These are phyloP conservation scores for Calycina marina DNA, from an alignment of 2,329 filamentous ascomycete genomes.

Conservation along the genomic window DNA sequence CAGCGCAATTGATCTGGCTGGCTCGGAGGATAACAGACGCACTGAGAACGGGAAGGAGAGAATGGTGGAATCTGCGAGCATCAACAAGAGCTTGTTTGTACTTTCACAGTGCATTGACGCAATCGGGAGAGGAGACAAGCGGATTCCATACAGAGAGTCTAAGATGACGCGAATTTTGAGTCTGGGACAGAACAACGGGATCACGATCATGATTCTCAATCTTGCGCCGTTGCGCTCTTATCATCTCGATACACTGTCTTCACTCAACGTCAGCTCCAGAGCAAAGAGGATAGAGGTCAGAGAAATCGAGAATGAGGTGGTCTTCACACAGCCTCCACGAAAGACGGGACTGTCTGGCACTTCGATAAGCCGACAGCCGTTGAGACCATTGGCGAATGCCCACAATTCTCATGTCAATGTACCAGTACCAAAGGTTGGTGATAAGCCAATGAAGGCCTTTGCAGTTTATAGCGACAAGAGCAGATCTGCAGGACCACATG, in stretches of 20 bases:
- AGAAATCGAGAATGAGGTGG: conserved; percentile 89
- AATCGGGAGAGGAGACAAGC: conserved; percentile 58
- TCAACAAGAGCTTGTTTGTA: conserved; percentile 95
- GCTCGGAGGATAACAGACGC: conserved; percentile 86
- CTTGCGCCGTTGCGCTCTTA: conserved; percentile 83
- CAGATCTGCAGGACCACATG: conserved; percentile 29
- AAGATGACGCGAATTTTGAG: conserved; percentile 91
- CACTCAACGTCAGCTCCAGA: conserved; percentile 84
- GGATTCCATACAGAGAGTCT: conserved; percentile 85
- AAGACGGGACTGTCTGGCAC: conserved; percentile 29
- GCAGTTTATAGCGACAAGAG: conserved; percentile 69
- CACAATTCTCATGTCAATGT: conserved; percentile 57
- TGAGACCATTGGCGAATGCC: conserved; percentile 61
- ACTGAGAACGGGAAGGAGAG: conserved; percentile 90
- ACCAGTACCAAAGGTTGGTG: conserved; percentile 36
- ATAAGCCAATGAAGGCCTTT: conserved; percentile 72
- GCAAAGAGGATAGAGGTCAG: conserved; percentile 94
- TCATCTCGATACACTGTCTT: conserved; percentile 85
- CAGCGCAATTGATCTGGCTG: conserved; percentile 87
- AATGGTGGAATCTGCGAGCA: conserved; percentile 86
- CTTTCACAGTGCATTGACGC: conserved; percentile 91
- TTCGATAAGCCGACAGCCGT: conserved; percentile 51
- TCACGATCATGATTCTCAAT: conserved; percentile 94
- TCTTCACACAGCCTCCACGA: conserved; percentile 62
- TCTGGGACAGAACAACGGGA: conserved; percentile 84